These are phyloP conservation scores for Saccharum hybrid DNA, from an alignment of 202 grass and related monocot species.

Conservation along the genomic window DNA sequence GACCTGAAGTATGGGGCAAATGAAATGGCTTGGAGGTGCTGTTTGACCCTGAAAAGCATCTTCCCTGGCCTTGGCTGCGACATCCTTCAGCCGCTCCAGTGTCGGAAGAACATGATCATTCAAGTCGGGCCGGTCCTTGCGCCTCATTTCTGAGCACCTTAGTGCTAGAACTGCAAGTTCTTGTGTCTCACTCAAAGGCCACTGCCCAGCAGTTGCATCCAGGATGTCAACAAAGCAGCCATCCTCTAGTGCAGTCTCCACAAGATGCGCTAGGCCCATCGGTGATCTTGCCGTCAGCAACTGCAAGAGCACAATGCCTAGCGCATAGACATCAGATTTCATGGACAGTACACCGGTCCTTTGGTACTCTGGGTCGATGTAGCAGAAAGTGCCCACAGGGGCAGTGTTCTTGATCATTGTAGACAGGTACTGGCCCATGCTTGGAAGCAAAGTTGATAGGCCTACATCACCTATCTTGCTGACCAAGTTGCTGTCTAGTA, in stretches of 20 bases:
- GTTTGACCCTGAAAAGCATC: conserved; percentile 1
- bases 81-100: conserved; percentile 68
- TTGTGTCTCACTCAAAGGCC: conserved; percentile 61
- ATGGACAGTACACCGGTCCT: conserved; percentile 71
- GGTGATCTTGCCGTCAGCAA: conserved; percentile 73
- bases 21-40: conserved; percentile 75
- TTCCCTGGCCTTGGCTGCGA: conserved; percentile 48
- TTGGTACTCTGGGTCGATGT: conserved; percentile 97
- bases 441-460: conserved; percentile 77
- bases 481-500: conserved; percentile 73
- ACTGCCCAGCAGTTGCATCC: conserved; percentile 70
- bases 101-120: conserved; percentile 59
- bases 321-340: conserved; percentile 82
- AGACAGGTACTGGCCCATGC: conserved; percentile 35
- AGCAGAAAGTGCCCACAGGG: conserved; percentile 92
- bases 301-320: conserved; percentile 87
- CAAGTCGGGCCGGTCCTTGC: conserved; percentile 75
- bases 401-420: conserved; percentile 73
- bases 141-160: conserved; percentile 73
- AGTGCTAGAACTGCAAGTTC: conserved; percentile 73
- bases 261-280: conserved; percentile 61
- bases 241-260: conserved; percentile 75
- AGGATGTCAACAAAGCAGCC: conserved; percentile 60
- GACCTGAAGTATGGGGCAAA: conserved; percentile 92
- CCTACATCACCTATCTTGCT: conserved; percentile 94